Evolutionary conservation across 2,329 filamentous ascomycete species (phyloP).

Genomic region (Xylariaceae sp.): DNA sequence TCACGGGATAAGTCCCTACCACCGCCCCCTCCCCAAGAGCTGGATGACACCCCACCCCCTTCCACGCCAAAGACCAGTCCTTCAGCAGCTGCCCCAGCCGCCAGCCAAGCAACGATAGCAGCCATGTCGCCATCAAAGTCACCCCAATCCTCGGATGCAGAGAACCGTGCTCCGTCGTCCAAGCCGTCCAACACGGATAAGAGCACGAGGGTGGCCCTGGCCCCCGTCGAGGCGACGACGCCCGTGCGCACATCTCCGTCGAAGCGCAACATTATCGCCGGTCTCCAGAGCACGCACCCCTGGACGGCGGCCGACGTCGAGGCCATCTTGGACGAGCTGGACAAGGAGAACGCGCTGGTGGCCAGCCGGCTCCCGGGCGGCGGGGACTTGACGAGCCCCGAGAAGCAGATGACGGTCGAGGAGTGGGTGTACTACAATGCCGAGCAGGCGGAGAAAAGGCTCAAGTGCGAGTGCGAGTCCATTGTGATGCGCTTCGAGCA

Average conservation of each 20-base stretch:
- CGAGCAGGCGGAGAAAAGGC: constrained; percentile 67
- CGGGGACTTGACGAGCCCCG: constrained; percentile 62
- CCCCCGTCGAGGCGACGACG: constrained; percentile 45
- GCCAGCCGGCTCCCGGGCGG: constrained; percentile 44
- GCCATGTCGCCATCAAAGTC: constrained; percentile 59
- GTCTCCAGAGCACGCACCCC: constrained; percentile 50
- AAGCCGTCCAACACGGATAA: constrained; percentile 45
- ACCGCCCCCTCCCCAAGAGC: constrained; percentile 23
- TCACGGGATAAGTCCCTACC: constrained; percentile 27
- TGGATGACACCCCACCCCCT: constrained; percentile 26
- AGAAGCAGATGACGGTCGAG: constrained; percentile 88
- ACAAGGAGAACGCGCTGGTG: constrained; percentile 48
- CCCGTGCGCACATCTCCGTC: constrained; percentile 53
- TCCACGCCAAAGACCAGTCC: constrained; percentile 39
- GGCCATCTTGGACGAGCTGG: constrained; percentile 51
- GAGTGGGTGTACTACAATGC: constrained; percentile 88
- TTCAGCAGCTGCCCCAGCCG: constrained; percentile 44
- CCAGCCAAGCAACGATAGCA: constrained; percentile 49
- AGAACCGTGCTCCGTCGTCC: constrained; percentile 71
- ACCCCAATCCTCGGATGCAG: constrained; percentile 71
- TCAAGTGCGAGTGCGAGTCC: constrained; percentile 75
- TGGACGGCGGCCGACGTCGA: constrained; percentile 80
- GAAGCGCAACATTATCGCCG: constrained; percentile 52
- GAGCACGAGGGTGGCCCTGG: constrained; percentile 43
- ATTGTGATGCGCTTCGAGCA: constrained; percentile 79